phyloP scores from a whole-genome alignment of 2,329 filamentous ascomycete species.

The Xylaria sp. region DNA sequence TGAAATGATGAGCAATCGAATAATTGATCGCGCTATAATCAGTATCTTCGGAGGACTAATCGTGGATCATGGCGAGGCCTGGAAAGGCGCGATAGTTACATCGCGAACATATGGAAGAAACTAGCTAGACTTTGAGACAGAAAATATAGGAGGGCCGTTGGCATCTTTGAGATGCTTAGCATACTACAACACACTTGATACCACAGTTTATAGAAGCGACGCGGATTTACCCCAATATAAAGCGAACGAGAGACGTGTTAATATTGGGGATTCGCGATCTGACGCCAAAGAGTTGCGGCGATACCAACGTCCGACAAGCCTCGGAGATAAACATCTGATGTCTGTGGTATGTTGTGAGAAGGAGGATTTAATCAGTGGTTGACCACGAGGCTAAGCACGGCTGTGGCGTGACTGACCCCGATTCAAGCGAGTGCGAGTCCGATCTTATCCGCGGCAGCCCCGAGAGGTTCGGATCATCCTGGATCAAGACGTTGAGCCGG shows the following conservation, averaged over 20 bases:
- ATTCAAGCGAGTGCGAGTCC: constrained; percentile 1
- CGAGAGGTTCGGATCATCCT: not conserved
- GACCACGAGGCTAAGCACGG: not conserved
- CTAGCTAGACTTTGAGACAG: not conserved
- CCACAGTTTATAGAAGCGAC: not conserved
- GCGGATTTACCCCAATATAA: not conserved
- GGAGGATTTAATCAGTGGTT: not conserved
- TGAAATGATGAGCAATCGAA: not conserved
- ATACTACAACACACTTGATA: not conserved
- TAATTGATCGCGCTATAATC: not conserved
- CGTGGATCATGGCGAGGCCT: not conserved
- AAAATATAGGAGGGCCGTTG: not conserved
- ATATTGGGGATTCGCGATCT: not conserved
- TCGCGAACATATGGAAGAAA: not conserved
- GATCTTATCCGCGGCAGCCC: not conserved
- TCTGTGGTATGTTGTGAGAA: not conserved
- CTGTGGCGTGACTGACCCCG: not conserved
- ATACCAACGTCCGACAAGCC: not conserved
- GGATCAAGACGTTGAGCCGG: not conserved
- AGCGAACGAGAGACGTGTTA: not conserved
- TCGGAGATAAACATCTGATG: not conserved
- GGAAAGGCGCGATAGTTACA: not conserved
- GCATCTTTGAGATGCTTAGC: not conserved
- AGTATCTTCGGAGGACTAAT: not conserved
- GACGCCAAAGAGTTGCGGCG: not conserved